Conservation (phyloP, 345 rosid genomes). For the Syzygium grande region DNA sequence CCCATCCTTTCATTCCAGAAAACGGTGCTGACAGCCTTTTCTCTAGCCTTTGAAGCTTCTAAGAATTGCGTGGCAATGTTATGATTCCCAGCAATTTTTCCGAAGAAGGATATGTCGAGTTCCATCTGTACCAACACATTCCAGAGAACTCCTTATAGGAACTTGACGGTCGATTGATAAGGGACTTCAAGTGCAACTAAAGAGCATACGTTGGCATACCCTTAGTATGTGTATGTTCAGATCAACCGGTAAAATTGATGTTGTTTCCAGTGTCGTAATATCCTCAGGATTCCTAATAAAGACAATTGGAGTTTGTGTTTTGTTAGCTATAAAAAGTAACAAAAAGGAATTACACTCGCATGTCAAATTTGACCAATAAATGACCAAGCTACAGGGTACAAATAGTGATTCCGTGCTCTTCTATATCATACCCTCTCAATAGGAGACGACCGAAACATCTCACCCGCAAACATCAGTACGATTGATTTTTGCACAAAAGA, state of each 20-base stretch:
- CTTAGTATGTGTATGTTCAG: slow-evolving; percentile 59
- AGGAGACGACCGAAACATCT: background rate
- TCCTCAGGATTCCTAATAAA: slow-evolving; percentile 51
- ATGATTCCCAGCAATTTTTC: slow-evolving; percentile 42
- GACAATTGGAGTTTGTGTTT: background rate
- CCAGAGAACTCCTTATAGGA: background rate
- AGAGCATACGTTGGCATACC: slow-evolving; percentile 21
- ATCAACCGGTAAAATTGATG: slow-evolving; percentile 83
- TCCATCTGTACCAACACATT: slow-evolving; percentile 60
- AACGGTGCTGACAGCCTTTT: slow-evolving; percentile 42
- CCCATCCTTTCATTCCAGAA: slow-evolving; percentile 64
- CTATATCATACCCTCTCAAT: background rate
- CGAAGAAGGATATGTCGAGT: slow-evolving; percentile 65
- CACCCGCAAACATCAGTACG: background rate
- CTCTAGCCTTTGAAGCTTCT: slow-evolving; percentile 51
- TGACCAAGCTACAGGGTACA: background rate
- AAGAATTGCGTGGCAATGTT: slow-evolving; percentile 28
- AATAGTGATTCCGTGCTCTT: background rate
- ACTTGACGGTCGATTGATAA: background rate
- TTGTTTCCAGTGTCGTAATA: slow-evolving; percentile 55
- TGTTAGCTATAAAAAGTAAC: background rate
- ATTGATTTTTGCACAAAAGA: background rate
- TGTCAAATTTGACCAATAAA: background rate
- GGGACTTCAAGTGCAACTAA: background rate
- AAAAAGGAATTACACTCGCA: background rate